Conservation (phyloP, 2,329 filamentous ascomycete species). For the Aureobasidium melanogenum region DNA sequence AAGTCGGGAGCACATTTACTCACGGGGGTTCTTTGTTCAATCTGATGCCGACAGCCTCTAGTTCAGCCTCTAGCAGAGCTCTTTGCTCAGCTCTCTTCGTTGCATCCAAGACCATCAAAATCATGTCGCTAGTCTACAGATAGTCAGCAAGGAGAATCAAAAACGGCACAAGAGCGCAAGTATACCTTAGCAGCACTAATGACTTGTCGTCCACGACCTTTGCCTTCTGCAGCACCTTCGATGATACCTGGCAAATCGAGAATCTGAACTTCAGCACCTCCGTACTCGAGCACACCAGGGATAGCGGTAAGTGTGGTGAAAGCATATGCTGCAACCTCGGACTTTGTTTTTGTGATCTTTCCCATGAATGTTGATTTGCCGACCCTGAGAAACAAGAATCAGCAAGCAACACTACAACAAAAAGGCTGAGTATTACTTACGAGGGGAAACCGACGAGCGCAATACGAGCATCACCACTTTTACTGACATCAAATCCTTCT, state of each 20-base stretch:
- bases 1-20: constrained; percentile 23
- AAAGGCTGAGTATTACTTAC: not conserved
- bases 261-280: constrained; percentile 96
- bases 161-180: not conserved
- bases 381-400: constrained; percentile 38
- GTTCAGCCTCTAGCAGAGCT: constrained; percentile 76
- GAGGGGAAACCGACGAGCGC: constrained; percentile 98
- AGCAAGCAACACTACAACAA: not conserved
- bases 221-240: constrained; percentile 94
- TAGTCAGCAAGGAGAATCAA: constrained; percentile 3
- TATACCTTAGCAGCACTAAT: constrained; percentile 83
- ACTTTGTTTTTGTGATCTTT: constrained; percentile 96
- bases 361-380: constrained; percentile 99
- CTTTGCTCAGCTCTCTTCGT: constrained; percentile 95
- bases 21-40: constrained; percentile 86
- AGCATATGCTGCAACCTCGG: constrained; percentile 88
- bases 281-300: constrained; percentile 93
- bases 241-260: constrained; percentile 98
- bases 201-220: constrained; percentile 93
- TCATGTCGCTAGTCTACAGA: constrained; percentile 73
- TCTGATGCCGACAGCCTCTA: constrained; percentile 91
- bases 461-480: constrained; percentile 92
- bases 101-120: constrained; percentile 93
- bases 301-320: constrained; percentile 98
- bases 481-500: constrained; percentile 79